Conservation (phyloP, 306 rosid species). For the Elaeagnus macrophylla region DNA sequence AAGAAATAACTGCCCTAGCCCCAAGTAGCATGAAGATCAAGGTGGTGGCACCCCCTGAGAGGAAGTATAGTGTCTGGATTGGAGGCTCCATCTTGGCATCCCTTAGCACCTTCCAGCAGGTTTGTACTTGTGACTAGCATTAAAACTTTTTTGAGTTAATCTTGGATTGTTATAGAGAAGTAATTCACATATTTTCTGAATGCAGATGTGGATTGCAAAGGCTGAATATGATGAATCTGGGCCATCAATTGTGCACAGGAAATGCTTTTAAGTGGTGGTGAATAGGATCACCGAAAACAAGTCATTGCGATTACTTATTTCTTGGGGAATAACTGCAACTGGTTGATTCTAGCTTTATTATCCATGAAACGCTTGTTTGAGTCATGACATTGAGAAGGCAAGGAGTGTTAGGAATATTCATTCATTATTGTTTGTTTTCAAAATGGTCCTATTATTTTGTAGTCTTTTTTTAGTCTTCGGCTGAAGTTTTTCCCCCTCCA, state of each 20-base stretch:
- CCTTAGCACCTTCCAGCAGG: slow-evolving; percentile 99
- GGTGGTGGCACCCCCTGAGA: slow-evolving; percentile 99
- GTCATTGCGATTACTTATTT: slow-evolving; percentile 2
- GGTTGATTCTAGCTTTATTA: slow-evolving; percentile 40
- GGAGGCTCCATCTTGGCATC: slow-evolving; percentile 99
- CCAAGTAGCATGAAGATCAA: slow-evolving; percentile 99
- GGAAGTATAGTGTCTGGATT: slow-evolving; percentile 99
- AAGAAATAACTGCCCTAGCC: slow-evolving; percentile 92
- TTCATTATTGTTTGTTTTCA: slow-evolving; percentile 14
- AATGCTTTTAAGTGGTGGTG: slow-evolving; percentile 65
- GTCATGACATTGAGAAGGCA: slow-evolving; percentile 41
- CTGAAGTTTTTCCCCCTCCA: too few relatives aligned
- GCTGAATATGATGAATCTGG: slow-evolving; percentile 97
- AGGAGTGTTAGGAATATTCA: slow-evolving; percentile 33
- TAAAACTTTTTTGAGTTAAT: background rate
- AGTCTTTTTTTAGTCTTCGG: background rate
- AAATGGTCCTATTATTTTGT: background rate
- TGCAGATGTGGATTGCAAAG: slow-evolving; percentile 99
- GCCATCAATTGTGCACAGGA: slow-evolving; percentile 95
- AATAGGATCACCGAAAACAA: slow-evolving; percentile 29
- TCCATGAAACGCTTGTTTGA: slow-evolving; percentile 42
- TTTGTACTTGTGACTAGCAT: slow-evolving; percentile 15
- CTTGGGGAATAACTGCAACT: slow-evolving; percentile 5
- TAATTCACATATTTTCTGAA: slow-evolving; percentile 3
- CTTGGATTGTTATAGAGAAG: slow-evolving; percentile 10